Evolutionary conservation across 2,329 filamentous ascomycete genomes (phyloP), one percentile per base, ranked within the genome.

Genomic region (Aspergillus sojae): DNA sequence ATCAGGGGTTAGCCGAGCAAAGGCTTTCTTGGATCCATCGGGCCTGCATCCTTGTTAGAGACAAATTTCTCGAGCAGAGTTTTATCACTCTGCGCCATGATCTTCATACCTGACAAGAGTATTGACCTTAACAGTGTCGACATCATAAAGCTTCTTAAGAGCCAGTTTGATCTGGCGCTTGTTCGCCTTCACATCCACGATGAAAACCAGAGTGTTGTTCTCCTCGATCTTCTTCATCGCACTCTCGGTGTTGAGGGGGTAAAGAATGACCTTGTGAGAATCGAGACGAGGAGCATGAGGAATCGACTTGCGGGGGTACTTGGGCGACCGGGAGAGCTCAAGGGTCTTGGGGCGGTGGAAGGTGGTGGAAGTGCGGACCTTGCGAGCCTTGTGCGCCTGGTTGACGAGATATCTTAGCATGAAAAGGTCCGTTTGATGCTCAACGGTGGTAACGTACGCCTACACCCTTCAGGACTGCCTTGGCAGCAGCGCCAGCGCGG

Each of bases 141-240:
- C 95, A 82, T 98, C 95, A 84, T 99, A 99, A 74, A 98, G 91
- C 90, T 95, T 97, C 93, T 98, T 99, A 74, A 99, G 86, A 69
- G 94, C 92, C 77, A 89, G 87, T 89, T 97, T 97, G 86, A 99
- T 99, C 87, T 99, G 95, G 81, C 93, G 90, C 92, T 99, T 99
- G 90, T 99, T 99, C 83, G 94, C 90, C 91, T 96, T 96, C 83
- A 94, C 85, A 75, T 97, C 91, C 79, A 96, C 93, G 75, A 97
- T 96, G 88, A 97, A 97, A 80, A 96, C 93, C 59, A 99, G 89
- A 74, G 95, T 99, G 89, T 99, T 99, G 90, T 99, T 94, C 91
- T 99, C 95, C 88, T 99, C 95, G 76, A 99, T 97, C 91, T 97
- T 97, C 93, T 99, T 99, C 94, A 99, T 98, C 79, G 96, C 95